Conservation (phyloP, 805 yeast species). For the Starmerella stellata region DNA sequence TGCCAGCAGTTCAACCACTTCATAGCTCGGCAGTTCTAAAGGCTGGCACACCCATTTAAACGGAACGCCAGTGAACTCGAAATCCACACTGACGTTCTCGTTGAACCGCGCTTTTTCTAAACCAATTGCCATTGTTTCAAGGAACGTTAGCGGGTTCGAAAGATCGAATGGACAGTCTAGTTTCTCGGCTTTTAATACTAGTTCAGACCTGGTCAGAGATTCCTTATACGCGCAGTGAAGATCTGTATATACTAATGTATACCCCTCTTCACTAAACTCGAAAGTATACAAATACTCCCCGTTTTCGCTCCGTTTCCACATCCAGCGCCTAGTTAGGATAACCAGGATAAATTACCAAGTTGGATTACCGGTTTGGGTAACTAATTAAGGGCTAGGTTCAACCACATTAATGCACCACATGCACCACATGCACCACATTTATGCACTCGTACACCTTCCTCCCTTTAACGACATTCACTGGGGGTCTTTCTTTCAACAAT, state of each 20-base stretch:
- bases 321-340: background rate
- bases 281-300: conserved; percentile 2
- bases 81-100: background rate
- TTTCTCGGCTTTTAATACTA: conserved; percentile 4
- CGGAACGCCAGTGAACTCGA: background rate
- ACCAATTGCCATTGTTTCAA: background rate
- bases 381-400: too few relatives aligned
- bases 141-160: conserved; percentile 1
- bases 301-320: conserved; percentile 4
- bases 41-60: conserved; percentile 4
- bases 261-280: conserved; percentile 1
- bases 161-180: conserved; percentile 6
- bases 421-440: too few relatives aligned
- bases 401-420: too few relatives aligned
- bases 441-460: too few relatives aligned
- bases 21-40: background rate
- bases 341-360: too few relatives aligned
- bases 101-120: conserved; percentile 1
- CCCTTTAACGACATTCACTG: too few relatives aligned
- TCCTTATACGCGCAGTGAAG: conserved; percentile 2
- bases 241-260: conserved; percentile 3
- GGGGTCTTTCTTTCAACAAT: too few relatives aligned
- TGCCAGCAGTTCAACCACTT: background rate
- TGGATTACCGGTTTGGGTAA: too few relatives aligned
- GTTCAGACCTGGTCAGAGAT: background rate